Percentiles rank a stretch among this genome's conserved stretches.
These are phyloP conservation scores for Lachnellula occidentalis DNA, from an alignment of 2,329 filamentous ascomycete species.

Conservation along the genomic window DNA sequence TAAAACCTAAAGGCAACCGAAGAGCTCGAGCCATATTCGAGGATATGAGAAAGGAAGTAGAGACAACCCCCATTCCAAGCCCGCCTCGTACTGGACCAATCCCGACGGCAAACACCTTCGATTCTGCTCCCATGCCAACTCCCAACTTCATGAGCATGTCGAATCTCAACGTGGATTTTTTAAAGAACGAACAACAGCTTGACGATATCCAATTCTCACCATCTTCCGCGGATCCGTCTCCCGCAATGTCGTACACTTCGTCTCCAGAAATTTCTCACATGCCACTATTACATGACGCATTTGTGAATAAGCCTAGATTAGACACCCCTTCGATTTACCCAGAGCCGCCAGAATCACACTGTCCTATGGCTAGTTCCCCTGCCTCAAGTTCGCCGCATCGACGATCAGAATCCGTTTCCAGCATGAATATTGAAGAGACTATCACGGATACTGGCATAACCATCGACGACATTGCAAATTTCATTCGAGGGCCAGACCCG, in stretches of 20 bases:
- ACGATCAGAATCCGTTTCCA: conserved; percentile 53
- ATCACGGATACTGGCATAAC: conserved; percentile 79
- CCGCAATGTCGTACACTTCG: conserved; percentile 44
- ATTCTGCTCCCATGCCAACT: conserved; percentile 50
- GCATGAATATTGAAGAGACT: conserved; percentile 59
- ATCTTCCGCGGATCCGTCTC: conserved; percentile 33
- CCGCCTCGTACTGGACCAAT: conserved; percentile 49
- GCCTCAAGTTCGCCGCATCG: conserved; percentile 38
- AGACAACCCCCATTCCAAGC: conserved; percentile 48
- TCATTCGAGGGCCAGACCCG: conserved; percentile 67
- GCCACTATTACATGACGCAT: conserved; percentile 38
- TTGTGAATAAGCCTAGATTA: conserved; percentile 41
- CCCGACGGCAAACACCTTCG: conserved; percentile 39
- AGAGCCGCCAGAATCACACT: conserved; percentile 11
- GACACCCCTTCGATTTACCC: conserved; percentile 20
- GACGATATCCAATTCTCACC: conserved; percentile 25
- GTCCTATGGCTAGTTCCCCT: conserved; percentile 16
- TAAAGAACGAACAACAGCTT: conserved; percentile 28
- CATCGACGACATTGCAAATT: conserved; percentile 73
- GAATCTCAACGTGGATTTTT: conserved; percentile 41
- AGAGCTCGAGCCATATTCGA: conserved; percentile 50
- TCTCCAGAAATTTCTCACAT: conserved; percentile 48
- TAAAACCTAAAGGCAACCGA: conserved; percentile 49
- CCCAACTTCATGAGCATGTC: conserved; percentile 51
- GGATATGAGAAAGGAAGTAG: conserved; percentile 51